Conservation (phyloP, 441 rosid genomes). For the Eugenia klotzschiana region DNA sequence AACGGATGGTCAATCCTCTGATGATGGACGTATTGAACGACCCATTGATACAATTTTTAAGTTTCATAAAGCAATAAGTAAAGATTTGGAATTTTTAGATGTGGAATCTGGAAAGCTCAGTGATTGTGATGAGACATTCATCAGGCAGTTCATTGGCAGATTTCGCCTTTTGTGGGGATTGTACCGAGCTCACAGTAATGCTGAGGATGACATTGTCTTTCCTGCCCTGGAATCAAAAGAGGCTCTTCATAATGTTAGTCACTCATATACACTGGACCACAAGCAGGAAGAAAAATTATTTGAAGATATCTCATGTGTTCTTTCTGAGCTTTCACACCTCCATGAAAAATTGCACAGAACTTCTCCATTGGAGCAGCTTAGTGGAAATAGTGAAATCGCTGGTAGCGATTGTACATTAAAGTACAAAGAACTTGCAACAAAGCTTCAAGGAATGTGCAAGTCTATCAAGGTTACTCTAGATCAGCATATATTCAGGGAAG, state of each 20-base stretch:
- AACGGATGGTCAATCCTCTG: conserved; percentile 34
- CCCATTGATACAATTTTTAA: conserved; percentile 70
- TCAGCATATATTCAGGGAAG: neutral
- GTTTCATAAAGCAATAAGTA: conserved; percentile 69
- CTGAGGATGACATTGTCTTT: conserved; percentile 70
- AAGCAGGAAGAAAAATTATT: conserved; percentile 49
- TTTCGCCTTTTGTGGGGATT: conserved; percentile 61
- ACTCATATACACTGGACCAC: conserved; percentile 64
- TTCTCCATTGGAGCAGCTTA: neutral
- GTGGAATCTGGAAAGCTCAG: conserved; percentile 58
- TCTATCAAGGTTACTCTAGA: neutral
- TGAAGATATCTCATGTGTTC: conserved; percentile 19
- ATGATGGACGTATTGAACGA: conserved; percentile 21
- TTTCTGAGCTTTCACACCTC: conserved; percentile 4
- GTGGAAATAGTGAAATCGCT: neutral
- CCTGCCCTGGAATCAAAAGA: conserved; percentile 69
- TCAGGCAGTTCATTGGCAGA: conserved; percentile 65
- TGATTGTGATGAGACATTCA: conserved; percentile 42
- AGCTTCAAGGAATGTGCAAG: conserved; percentile 4
- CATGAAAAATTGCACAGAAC: conserved; percentile 2
- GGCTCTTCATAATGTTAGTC: conserved; percentile 63
- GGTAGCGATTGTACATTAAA: neutral
- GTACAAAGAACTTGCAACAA: conserved; percentile 8
- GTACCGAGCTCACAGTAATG: conserved; percentile 71
- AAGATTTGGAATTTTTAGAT: conserved; percentile 67